Evolutionary conservation across 192 early-diverging fungal species (phyloP).

Genomic region (Radiomyces spectabilis): DNA sequence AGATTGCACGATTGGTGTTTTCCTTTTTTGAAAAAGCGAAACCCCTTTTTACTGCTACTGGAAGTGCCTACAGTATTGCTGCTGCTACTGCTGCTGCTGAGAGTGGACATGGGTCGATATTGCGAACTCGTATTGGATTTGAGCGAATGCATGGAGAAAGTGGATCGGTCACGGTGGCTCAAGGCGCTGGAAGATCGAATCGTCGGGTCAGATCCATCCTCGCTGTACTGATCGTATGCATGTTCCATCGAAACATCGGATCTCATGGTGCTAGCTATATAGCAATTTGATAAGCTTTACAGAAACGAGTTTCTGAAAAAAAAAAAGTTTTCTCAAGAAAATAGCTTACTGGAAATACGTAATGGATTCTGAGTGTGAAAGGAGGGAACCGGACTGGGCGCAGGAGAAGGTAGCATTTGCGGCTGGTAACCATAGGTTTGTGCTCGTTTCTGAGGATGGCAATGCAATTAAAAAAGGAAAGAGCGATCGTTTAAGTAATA

Average conservation of each 20-base stretch:
- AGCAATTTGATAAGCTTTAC: not conserved
- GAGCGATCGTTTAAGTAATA: not conserved
- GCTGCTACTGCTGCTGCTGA: constrained; percentile 14
- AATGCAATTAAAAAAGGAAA: not conserved
- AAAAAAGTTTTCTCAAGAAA: too few species aligned
- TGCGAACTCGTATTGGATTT: constrained; percentile 8
- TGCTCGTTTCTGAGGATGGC: not conserved
- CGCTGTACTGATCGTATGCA: constrained; percentile 6
- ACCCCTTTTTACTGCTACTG: constrained; percentile 18
- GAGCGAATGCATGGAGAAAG: constrained; percentile 6
- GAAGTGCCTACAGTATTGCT: not conserved
- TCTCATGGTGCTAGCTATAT: not conserved
- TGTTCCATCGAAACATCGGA: not conserved
- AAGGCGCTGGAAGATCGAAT: not conserved
- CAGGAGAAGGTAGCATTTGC: not conserved
- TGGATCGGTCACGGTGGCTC: not conserved
- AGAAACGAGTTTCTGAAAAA: not conserved
- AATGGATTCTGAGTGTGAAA: not conserved
- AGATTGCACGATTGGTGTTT: constrained; percentile 6
- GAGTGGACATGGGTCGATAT: constrained; percentile 16
- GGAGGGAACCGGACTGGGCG: not conserved
- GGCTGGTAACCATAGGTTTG: not conserved
- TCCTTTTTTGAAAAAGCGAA: constrained; percentile 17
- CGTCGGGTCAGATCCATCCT: constrained; percentile 1
- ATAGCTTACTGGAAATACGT: not conserved